Percentiles rank a stretch among this genome's conserved stretches.
Conservation (phyloP, 1,284 basidiomycete species). For the Wallemia mellicola region DNA sequence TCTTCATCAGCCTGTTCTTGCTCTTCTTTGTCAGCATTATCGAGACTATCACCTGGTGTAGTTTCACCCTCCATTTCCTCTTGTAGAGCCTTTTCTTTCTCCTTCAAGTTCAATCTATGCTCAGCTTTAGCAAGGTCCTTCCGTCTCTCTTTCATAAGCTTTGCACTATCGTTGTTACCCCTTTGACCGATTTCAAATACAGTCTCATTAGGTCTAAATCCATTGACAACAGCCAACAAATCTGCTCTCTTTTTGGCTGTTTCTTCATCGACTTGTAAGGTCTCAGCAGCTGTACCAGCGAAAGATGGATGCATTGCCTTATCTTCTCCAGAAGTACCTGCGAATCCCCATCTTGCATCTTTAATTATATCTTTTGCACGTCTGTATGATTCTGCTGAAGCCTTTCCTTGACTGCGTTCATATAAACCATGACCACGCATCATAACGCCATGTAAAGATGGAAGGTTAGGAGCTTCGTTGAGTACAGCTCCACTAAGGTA, state of each 20-base stretch:
- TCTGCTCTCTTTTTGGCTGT: slow-evolving; percentile 26
- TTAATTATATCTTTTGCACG: slow-evolving; percentile 67
- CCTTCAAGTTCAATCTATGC: slow-evolving; percentile 12
- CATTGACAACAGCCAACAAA: slow-evolving; percentile 42
- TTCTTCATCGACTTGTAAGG: slow-evolving; percentile 13
- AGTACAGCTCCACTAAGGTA: slow-evolving; percentile 36
- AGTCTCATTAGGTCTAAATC: slow-evolving; percentile 65
- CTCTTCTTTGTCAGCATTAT: slow-evolving; percentile 14
- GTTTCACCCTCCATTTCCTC: slow-evolving; percentile 10
- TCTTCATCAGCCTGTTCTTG: slow-evolving; percentile 43
- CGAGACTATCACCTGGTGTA: slow-evolving; percentile 5
- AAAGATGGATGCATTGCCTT: slow-evolving; percentile 34
- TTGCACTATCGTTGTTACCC: slow-evolving; percentile 30
- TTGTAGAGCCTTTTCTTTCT: slow-evolving; percentile 17
- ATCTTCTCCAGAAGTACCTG: slow-evolving; percentile 27
- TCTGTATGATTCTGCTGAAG: slow-evolving; percentile 52
- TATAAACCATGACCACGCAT: slow-evolving; percentile 74
- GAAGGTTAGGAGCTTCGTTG: slow-evolving; percentile 33
- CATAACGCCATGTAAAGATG: slow-evolving; percentile 57
- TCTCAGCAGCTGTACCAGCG: slow-evolving; percentile 1
- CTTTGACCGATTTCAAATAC: slow-evolving; percentile 66
- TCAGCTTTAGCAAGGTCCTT: slow-evolving; percentile 32
- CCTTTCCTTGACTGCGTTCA: slow-evolving; percentile 71
- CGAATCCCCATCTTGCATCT: slow-evolving; percentile 32
- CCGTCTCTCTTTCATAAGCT: slow-evolving; percentile 66